Percentiles rank a stretch among this genome's conserved stretches.
phyloP scores from a whole-genome alignment of 2,329 filamentous ascomycete species.

The Coniochaeta sp. region DNA sequence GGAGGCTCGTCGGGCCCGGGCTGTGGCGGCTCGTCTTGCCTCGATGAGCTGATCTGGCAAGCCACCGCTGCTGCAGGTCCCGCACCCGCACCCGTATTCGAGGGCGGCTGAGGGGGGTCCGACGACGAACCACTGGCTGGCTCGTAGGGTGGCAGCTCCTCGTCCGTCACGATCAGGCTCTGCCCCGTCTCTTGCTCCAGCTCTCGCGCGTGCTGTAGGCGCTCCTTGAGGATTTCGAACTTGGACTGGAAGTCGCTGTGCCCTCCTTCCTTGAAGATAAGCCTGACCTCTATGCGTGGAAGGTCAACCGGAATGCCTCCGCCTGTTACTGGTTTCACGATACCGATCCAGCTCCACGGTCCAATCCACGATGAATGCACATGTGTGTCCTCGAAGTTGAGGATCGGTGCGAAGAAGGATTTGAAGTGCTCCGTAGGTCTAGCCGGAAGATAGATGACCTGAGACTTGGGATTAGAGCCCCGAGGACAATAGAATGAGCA shows the following conservation, averaged over 20 bases:
- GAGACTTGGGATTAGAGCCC: neutral
- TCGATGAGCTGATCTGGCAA: constrained; percentile 11
- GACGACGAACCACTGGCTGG: constrained; percentile 31
- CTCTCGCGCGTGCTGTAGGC: constrained; percentile 73
- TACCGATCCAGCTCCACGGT: constrained; percentile 80
- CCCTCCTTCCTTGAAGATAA: constrained; percentile 93
- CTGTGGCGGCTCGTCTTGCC: constrained; percentile 21
- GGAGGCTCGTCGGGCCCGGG: constrained; percentile 65
- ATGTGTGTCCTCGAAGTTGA: constrained; percentile 80
- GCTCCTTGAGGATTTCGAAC: constrained; percentile 79
- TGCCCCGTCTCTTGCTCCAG: constrained; percentile 62
- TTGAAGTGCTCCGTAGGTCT: constrained; percentile 63
- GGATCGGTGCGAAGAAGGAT: constrained; percentile 82
- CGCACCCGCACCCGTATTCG: neutral
- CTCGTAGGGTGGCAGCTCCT: constrained; percentile 85
- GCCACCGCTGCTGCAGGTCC: neutral
- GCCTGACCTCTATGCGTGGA: constrained; percentile 68
- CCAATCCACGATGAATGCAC: constrained; percentile 88
- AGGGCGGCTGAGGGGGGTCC: constrained; percentile 13
- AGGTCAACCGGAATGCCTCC: constrained; percentile 74
- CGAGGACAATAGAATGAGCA: neutral
- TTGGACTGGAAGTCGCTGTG: constrained; percentile 81
- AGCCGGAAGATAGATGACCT: constrained; percentile 84
- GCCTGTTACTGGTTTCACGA: constrained; percentile 72
- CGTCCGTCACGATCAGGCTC: constrained; percentile 55